Percentiles rank a stretch among this genome's conserved stretches.
phyloP scores from a whole-genome alignment of 208 protist species.

The Leishmania gerbilli region DNA sequence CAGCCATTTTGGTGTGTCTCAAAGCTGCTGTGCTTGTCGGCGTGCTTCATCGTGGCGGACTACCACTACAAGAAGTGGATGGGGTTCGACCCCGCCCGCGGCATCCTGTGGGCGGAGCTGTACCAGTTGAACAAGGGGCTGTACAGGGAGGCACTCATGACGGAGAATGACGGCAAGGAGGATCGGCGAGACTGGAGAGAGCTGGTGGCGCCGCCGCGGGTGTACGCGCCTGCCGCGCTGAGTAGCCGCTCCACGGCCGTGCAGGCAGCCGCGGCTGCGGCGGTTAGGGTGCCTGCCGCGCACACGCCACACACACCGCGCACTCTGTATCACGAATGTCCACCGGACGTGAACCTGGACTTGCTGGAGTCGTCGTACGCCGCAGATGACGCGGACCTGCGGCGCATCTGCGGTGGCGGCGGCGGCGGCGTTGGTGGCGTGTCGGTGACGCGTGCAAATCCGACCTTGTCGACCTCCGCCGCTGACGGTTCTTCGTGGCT shows the following conservation, averaged over 20 bases:
- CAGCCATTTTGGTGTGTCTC: slow-evolving; percentile 33
- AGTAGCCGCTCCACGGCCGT: background rate
- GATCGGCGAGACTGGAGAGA: slow-evolving; percentile 27
- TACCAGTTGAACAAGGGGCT: slow-evolving; percentile 43
- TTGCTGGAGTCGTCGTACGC: slow-evolving; percentile 21
- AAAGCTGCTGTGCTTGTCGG: slow-evolving; percentile 37
- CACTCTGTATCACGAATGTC: slow-evolving; percentile 28
- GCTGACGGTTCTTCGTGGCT: background rate
- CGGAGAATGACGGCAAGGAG: slow-evolving; percentile 1
- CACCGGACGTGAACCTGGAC: slow-evolving; percentile 12
- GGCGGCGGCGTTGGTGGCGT: background rate
- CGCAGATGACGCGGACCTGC: slow-evolving; percentile 19
- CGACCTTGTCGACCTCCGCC: background rate
- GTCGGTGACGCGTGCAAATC: background rate
- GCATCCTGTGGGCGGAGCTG: slow-evolving; percentile 68
- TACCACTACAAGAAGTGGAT: slow-evolving; percentile 70
- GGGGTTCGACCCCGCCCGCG: slow-evolving; percentile 68
- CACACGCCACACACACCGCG: background rate
- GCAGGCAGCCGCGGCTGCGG: background rate
- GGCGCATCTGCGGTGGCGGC: slow-evolving; percentile 3
- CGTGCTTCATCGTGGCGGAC: slow-evolving; percentile 53
- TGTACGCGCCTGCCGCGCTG: slow-evolving; percentile 14
- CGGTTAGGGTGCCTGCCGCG: background rate
- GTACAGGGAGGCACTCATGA: background rate
- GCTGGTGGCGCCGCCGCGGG: slow-evolving; percentile 26